Percentiles rank a stretch among this genome's conserved stretches.
These are phyloP conservation scores for Fraxinus anomala DNA, from an alignment of 257 asterid species.

Conservation along the genomic window DNA sequence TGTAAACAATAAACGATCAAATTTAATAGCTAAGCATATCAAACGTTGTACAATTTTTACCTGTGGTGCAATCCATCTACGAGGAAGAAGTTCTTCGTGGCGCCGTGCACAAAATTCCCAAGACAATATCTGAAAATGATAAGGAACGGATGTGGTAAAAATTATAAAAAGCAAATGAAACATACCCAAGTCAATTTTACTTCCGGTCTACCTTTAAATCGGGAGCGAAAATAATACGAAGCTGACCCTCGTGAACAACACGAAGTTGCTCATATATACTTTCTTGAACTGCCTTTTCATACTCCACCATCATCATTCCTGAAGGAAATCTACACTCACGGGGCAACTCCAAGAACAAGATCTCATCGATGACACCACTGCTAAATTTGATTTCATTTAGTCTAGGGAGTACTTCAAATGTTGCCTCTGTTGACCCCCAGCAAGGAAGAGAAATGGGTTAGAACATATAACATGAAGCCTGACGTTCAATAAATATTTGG, in stretches of 20 bases:
- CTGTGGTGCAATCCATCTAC: constrained; percentile 95
- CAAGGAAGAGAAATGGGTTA: constrained; percentile 5
- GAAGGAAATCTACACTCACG: constrained; percentile 84
- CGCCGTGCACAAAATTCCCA: constrained; percentile 98
- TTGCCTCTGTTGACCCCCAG: constrained; percentile 71
- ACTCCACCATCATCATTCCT: constrained; percentile 94
- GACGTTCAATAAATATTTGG: background rate
- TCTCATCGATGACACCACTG: constrained; percentile 87
- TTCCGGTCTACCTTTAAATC: constrained; percentile 71
- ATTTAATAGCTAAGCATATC: constrained; percentile 15
- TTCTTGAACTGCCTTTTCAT: constrained; percentile 92
- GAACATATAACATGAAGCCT: background rate
- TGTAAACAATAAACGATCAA: background rate
- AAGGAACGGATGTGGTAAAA: constrained; percentile 19
- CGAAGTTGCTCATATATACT: constrained; percentile 95
- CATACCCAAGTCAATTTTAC: background rate
- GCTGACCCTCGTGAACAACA: constrained; percentile 96
- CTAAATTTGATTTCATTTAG: constrained; percentile 92
- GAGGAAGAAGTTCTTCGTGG: constrained; percentile 96
- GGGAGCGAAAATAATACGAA: constrained; percentile 87
- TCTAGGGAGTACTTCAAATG: constrained; percentile 96
- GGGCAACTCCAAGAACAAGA: constrained; percentile 91
- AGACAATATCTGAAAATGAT: constrained; percentile 60
- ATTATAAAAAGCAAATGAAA: background rate
- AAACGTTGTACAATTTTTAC: constrained; percentile 37